phyloP scores from a whole-genome alignment of 495 filamentous ascomycete genomes.

The Choiromyces venosus region DNA sequence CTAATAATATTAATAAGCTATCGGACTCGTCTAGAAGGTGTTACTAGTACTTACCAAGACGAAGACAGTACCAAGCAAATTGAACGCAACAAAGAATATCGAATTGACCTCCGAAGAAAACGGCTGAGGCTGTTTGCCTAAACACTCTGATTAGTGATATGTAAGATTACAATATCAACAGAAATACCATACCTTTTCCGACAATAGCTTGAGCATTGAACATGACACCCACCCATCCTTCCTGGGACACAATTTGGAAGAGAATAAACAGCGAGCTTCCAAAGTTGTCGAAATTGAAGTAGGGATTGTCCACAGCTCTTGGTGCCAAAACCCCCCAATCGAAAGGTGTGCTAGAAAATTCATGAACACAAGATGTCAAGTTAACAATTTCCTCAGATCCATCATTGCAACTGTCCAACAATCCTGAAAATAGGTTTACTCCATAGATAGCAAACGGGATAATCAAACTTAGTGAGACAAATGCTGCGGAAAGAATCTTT shows the following conservation, averaged over 20 bases:
- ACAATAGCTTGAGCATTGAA: constrained; percentile 74
- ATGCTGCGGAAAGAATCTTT: constrained; percentile 82
- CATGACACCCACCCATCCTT: constrained; percentile 94
- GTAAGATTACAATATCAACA: not conserved
- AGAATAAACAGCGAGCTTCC: constrained; percentile 86
- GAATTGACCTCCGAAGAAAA: constrained; percentile 75
- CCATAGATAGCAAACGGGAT: constrained; percentile 97
- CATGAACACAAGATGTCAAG: constrained; percentile 71
- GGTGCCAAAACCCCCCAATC: constrained; percentile 80
- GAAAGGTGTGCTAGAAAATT: constrained; percentile 70
- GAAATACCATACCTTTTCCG: constrained; percentile 50
- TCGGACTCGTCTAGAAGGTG: not conserved
- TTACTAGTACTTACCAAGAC: constrained; percentile 53
- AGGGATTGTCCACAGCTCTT: constrained; percentile 70
- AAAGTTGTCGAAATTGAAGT: constrained; percentile 92
- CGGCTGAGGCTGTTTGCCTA: constrained; percentile 58
- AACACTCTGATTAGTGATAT: not conserved
- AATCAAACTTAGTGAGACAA: constrained; percentile 88
- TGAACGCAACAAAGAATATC: constrained; percentile 93
- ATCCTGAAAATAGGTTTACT: constrained; percentile 83
- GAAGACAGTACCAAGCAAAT: constrained; percentile 93
- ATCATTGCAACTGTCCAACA: constrained; percentile 79
- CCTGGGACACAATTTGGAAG: constrained; percentile 98
- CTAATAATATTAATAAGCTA: constrained; percentile 15
- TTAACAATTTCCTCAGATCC: constrained; percentile 48